Evolutionary conservation across 345 rosid species (phyloP).

Genomic region (Melastoma malabathricum): DNA sequence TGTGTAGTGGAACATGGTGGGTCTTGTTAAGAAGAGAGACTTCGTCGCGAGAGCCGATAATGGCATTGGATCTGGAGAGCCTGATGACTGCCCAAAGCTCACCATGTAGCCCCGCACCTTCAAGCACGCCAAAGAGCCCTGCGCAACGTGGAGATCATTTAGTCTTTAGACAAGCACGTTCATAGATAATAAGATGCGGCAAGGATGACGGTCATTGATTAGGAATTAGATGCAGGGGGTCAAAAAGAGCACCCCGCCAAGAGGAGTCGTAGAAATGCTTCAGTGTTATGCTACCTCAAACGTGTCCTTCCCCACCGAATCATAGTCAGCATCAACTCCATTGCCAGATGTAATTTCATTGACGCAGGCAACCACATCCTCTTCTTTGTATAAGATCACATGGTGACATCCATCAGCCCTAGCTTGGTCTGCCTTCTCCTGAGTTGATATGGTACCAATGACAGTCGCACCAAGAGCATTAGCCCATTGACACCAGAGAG

Average conservation of each 20-base stretch:
- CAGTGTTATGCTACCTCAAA: conserved; percentile 35
- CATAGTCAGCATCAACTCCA: conserved; percentile 84
- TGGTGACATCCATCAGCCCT: conserved; percentile 93
- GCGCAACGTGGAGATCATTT: not conserved
- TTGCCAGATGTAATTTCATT: conserved; percentile 65
- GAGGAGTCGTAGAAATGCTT: too few species aligned
- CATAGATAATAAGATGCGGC: too few species aligned
- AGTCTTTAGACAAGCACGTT: too few species aligned
- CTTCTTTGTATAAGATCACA: conserved; percentile 56
- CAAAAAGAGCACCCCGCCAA: too few species aligned
- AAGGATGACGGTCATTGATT: too few species aligned
- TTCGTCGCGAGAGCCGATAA: conserved; percentile 60
- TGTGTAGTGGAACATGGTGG: conserved; percentile 59
- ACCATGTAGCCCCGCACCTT: conserved; percentile 75
- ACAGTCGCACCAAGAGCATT: conserved; percentile 81
- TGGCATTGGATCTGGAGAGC: conserved; percentile 61
- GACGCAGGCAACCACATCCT: conserved; percentile 68
- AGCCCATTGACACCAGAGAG: conserved; percentile 88
- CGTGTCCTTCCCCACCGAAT: conserved; percentile 88
- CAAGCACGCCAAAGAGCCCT: conserved; percentile 83
- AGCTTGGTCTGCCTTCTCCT: conserved; percentile 86
- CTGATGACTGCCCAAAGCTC: conserved; percentile 82
- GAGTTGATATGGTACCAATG: conserved; percentile 71
- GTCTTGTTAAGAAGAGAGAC: conserved; percentile 74
- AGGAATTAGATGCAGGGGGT: too few species aligned